Base-by-base conservation (phyloP, 306 rosid species). In the Dryas drummondii region DNA sequence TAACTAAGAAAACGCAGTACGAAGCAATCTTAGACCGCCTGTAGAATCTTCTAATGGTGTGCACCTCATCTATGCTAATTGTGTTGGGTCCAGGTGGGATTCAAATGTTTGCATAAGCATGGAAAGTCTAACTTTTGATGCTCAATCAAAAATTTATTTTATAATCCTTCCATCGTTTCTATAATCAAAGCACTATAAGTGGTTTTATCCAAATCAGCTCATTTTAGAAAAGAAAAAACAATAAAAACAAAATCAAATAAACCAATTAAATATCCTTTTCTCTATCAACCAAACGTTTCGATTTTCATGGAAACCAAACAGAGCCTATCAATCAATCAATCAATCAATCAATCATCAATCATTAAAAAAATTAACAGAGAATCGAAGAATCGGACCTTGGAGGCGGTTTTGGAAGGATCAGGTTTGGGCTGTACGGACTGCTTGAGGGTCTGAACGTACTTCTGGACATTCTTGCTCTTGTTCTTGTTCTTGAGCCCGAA, bases 401-500 rank as follows among this genome's bases (percentile, higher is more conserved):
- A 84, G 10, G 67, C 56, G 11, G 76, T 57, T 84, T 89, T 93
- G 60, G 94, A 11, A 6, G 87, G 10, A 68, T 91, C 91, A 69
- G 70, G 44, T 16, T 66, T 79, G 67, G 92, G 96, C 71, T 82
- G 92, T 5, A 84, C 96, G 6, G 97, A 84, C 61, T 83, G 91
- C 75, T 93, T 83, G 82, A 93, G 88, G 73, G 9, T 91, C 80
- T 91, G 96, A 15, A 93, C 98, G 14, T 91, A 91, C 68, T 93
- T 91, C 81, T 91, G 97, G 3, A 93, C 96, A 65, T 78, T 85
- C 58, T 93, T 93, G 81, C 98, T 89, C 81, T 93, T 93, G 87
- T 91, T 93, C 73, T 93, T 93, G 90, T 93, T 91, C 82, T 93
- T 89, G 63, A 93, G 96, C 58, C 94, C 97, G 84, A 93, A 93